These are phyloP conservation scores for Zymoseptoria tritici DNA, from an alignment of 2,329 filamentous ascomycete species.

Conservation along the genomic window DNA sequence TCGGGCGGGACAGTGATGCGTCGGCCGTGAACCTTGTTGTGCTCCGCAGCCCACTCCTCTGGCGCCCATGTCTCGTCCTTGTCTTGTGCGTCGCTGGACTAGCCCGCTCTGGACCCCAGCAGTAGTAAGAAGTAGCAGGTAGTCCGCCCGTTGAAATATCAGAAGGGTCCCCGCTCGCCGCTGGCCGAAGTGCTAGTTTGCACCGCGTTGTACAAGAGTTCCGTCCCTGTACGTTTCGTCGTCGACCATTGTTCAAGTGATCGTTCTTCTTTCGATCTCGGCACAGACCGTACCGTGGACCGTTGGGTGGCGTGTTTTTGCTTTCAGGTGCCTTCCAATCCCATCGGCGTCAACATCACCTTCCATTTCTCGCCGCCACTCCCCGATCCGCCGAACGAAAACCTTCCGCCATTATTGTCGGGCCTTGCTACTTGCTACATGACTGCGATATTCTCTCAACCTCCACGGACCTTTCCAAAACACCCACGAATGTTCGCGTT, in stretches of 20 bases:
- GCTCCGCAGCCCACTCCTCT: neutral
- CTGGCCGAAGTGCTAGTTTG: neutral
- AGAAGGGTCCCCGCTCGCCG: neutral
- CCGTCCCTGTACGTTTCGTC: neutral
- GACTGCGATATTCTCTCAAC: slow-evolving; percentile 1
- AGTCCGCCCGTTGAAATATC: neutral
- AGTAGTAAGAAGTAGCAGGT: neutral
- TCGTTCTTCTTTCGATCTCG: neutral
- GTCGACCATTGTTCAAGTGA: neutral
- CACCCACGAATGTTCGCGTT: slow-evolving; percentile 15
- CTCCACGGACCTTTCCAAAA: slow-evolving; percentile 1
- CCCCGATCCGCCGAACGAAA: neutral
- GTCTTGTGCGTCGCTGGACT: neutral
- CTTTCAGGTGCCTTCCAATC: neutral
- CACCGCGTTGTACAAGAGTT: neutral
- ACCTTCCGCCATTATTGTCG: neutral
- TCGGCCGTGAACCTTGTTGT: neutral
- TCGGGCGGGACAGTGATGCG: neutral
- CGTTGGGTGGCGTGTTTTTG: neutral
- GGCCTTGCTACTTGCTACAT: slow-evolving; percentile 1
- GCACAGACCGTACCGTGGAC: neutral
- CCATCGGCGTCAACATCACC: neutral
- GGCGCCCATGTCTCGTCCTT: neutral
- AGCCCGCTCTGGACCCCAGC: neutral
- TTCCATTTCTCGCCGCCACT: neutral